phyloP scores from a whole-genome alignment of 768 basidiomycete species.

The Pulveroboletus sp. region DNA sequence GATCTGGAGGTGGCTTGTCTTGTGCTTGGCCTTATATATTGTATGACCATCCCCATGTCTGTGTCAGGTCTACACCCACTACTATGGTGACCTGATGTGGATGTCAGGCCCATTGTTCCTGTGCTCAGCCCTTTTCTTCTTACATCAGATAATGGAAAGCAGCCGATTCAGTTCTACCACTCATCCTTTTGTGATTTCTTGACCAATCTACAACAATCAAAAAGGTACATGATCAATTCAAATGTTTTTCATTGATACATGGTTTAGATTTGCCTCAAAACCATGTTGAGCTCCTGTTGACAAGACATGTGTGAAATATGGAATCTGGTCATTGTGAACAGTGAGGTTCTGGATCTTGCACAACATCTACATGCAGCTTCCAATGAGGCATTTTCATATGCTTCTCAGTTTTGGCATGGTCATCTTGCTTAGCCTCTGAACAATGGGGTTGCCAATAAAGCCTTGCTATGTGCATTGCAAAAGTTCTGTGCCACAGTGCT shows the following conservation, averaged over 20 bases:
- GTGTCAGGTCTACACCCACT: slow-evolving; percentile 8
- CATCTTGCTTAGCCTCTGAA: slow-evolving; percentile 14
- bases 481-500: slow-evolving; percentile 11
- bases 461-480: slow-evolving; percentile 1
- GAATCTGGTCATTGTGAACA: slow-evolving; percentile 14
- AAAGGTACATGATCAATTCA: slow-evolving; percentile 7
- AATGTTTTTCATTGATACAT: slow-evolving; percentile 13
- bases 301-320: slow-evolving; percentile 13
- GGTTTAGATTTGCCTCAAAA: slow-evolving; percentile 14
- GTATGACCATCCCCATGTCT: slow-evolving; percentile 12
- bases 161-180: slow-evolving; percentile 21
- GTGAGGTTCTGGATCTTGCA: slow-evolving; percentile 10
- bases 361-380: slow-evolving; percentile 2
- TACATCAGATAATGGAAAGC: slow-evolving; percentile 7
- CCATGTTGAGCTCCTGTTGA: slow-evolving; percentile 12
- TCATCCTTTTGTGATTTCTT: slow-evolving; percentile 20
- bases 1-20: slow-evolving; percentile 16
- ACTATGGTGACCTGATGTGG: slow-evolving; percentile 11
- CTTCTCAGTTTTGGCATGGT: slow-evolving; percentile 18
- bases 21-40: slow-evolving; percentile 16
- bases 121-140: slow-evolving; percentile 15
- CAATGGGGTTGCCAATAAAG: slow-evolving; percentile 2
- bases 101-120: slow-evolving; percentile 14
- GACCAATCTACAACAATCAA: slow-evolving; percentile 12
- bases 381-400: slow-evolving; percentile 14